Base-by-base conservation (phyloP, 2,329 filamentous ascomycete species). In the Didymella pomorum region DNA sequence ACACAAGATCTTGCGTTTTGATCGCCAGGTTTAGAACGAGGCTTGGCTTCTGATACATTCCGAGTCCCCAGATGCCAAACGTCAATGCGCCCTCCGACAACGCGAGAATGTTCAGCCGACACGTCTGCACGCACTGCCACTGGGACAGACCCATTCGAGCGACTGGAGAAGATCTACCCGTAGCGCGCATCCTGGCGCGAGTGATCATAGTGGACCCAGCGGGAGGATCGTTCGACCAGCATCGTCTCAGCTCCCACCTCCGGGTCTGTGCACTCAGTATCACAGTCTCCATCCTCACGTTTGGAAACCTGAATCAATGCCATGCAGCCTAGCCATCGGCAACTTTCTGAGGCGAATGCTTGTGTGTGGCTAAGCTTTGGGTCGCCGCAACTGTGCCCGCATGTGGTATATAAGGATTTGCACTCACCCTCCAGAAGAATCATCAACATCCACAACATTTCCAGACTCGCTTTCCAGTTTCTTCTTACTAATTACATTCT, bases 281-380 rank as follows among this genome's bases (percentile, higher is more conserved):
- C 71, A 74, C 52, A 42, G 53, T 54, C 37, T 43, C 53, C 42
- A 49, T 60, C 56, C 42, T 51, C 51, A 60, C 51, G 56, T 60
- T 64, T 65, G 53, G 61, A 61, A 25, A 50, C 33, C 45, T 51
- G 46, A 45, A 39, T 42, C 48, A 41, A 59, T 61, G 53, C 56
- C 42, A 48, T 52, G 42, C 56, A 23, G 56, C 45, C 52, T 53
- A 51, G 51, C 26, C 21, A 25, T 47, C 41, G 47, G 52, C 20
- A 51, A 42, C 44, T 28, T 45, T 57, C 31, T 42, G 49, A 43
- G 50, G 53, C 48, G 55, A 66, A 71, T 67, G 73, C 73, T 75
- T 75, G 65, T 63, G 53, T 55, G 16, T 42, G 48, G 61, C 68
- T 69, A 75, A 74, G 72, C 72, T 71, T 74, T 67, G n/a, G 26